Evolutionary conservation across 2,329 filamentous ascomycete species (phyloP).

Genomic region (Fusarium luffae): DNA sequence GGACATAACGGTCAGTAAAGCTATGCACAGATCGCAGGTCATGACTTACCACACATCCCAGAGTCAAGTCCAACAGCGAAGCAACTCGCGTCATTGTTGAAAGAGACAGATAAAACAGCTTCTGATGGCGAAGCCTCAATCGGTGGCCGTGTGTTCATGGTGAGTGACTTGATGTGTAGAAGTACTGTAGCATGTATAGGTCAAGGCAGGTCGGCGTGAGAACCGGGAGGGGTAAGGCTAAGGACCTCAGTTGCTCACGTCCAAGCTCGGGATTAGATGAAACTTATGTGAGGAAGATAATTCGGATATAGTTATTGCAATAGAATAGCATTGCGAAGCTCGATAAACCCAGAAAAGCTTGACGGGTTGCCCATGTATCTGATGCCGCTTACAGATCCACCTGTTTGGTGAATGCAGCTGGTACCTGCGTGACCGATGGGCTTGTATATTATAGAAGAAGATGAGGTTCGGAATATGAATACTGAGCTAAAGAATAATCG

Average conservation of each 20-base stretch:
- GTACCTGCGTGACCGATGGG: constrained; percentile 14
- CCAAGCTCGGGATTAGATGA: background rate
- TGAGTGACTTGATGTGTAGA: constrained; percentile 26
- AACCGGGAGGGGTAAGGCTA: constrained; percentile 32
- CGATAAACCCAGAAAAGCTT: constrained; percentile 1
- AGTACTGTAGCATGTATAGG: constrained; percentile 7
- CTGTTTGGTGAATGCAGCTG: constrained; percentile 16
- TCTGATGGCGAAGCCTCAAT: constrained; percentile 82
- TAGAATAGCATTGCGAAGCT: constrained; percentile 28
- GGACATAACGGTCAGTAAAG: constrained; percentile 23
- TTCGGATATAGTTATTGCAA: constrained; percentile 15
- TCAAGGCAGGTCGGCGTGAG: constrained; percentile 4
- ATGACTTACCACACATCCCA: constrained; percentile 79
- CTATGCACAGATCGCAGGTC: constrained; percentile 3
- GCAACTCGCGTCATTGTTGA: constrained; percentile 85
- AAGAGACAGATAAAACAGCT: constrained; percentile 82
- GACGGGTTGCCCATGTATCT: constrained; percentile 12
- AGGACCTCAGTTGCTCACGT: background rate
- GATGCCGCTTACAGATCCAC: constrained; percentile 35
- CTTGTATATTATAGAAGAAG: constrained; percentile 21
- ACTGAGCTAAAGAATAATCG: background rate
- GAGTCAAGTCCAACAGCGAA: constrained; percentile 89
- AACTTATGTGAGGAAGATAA: background rate
- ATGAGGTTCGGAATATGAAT: background rate
- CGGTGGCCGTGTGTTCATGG: constrained; percentile 89